Percentiles rank a stretch among this genome's conserved stretches.
phyloP scores from a whole-genome alignment of 202 grass and related monocot species.

The Setaria italica region DNA sequence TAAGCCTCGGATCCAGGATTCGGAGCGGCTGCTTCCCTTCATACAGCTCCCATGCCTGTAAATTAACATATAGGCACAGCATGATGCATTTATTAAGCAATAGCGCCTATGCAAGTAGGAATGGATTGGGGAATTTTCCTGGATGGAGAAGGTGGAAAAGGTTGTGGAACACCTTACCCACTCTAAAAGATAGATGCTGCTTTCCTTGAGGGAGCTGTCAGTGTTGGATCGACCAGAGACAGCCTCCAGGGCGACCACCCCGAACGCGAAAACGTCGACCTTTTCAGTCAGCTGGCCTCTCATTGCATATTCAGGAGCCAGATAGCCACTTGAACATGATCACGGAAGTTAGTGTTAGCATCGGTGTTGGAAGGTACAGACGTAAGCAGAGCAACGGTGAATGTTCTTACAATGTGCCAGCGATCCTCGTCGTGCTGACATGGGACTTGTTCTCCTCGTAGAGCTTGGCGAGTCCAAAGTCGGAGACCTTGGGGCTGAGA shows the following conservation, averaged over 20 bases:
- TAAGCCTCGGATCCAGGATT: conserved; percentile 51
- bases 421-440: conserved; percentile 67
- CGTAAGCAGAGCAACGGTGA: neutral
- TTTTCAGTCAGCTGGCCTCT: conserved; percentile 87
- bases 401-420: conserved; percentile 81
- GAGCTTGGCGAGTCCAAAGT: conserved; percentile 88
- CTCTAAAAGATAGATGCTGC: conserved; percentile 71
- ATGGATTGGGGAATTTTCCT: neutral
- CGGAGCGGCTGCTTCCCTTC: conserved; percentile 46
- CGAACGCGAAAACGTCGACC: conserved; percentile 76
- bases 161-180: conserved; percentile 44
- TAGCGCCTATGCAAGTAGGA: too few relatives aligned
- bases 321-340: conserved; percentile 67
- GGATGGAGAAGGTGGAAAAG: neutral
- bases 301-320: conserved; percentile 92
- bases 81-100: too few relatives aligned
- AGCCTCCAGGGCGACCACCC: conserved; percentile 64
- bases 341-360: neutral
- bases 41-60: conserved; percentile 63
- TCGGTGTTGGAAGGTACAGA: neutral
- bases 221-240: conserved; percentile 70
- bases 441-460: conserved; percentile 76
- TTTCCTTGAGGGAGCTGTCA: conserved; percentile 36
- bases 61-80: neutral
- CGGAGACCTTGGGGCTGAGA: conserved; percentile 79